These are phyloP conservation scores for Colletotrichum sp. DNA, from an alignment of 2,329 filamentous ascomycete species.

Conservation along the genomic window DNA sequence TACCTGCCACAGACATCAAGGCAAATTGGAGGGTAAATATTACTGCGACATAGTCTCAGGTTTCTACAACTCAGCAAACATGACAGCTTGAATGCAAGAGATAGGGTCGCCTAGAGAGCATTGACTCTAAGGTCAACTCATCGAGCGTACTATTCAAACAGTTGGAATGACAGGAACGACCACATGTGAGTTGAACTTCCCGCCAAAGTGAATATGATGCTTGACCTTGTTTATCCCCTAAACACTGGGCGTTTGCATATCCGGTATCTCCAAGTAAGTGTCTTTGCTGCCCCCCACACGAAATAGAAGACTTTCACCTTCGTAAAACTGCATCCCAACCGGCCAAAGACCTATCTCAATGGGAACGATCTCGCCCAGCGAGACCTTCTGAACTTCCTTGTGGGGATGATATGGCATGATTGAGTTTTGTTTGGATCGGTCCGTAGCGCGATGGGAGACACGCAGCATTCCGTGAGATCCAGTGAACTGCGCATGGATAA, in stretches of 20 bases:
- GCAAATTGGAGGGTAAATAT: too few species aligned
- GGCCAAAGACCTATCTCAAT: neutral
- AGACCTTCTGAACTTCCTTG: neutral
- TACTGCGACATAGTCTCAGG: too few species aligned
- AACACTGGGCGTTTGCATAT: neutral
- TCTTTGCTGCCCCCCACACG: neutral
- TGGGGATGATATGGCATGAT: neutral
- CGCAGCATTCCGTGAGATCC: neutral
- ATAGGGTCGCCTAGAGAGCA: neutral
- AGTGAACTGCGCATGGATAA: neutral
- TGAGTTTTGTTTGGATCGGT: neutral
- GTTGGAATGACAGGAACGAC: neutral
- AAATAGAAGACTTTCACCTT: neutral
- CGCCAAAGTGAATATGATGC: neutral
- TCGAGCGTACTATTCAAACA: neutral
- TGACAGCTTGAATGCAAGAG: neutral
- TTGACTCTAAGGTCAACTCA: neutral
- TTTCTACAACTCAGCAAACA: accelerated
- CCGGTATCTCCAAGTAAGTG: neutral
- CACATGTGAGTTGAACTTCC: neutral
- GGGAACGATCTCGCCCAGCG: neutral
- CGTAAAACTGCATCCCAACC: neutral
- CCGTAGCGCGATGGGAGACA: neutral
- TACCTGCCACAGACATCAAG: neutral
- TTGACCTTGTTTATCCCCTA: neutral